Conservation (phyloP, 768 basidiomycete species). For the Mycena pura region DNA sequence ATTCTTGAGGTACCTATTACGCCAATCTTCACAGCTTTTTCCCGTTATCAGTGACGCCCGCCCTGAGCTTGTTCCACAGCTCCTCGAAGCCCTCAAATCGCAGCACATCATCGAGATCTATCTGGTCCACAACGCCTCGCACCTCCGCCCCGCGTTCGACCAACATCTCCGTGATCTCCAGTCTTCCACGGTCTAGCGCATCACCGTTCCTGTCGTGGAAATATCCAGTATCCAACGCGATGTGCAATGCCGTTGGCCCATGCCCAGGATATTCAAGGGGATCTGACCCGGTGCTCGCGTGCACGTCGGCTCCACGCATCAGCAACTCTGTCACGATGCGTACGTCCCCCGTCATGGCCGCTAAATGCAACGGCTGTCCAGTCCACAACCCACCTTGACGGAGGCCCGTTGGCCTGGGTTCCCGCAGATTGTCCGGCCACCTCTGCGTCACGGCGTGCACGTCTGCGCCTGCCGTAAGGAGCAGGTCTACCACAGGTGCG, state of each 20-base stretch:
- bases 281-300: not conserved
- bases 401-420: not conserved
- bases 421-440: not conserved
- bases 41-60: constrained; percentile 6
- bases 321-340: not conserved
- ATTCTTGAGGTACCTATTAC: not conserved
- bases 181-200: not conserved
- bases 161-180: constrained; percentile 6
- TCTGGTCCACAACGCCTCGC: not conserved
- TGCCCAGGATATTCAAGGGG: not conserved
- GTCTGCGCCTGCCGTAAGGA: not conserved
- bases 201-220: not conserved
- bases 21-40: too few species aligned
- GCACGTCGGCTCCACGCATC: constrained; percentile 10
- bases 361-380: constrained; percentile 13
- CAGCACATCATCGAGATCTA: constrained; percentile 5
- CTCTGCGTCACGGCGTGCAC: not conserved
- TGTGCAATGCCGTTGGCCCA: constrained; percentile 17
- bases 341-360: constrained; percentile 7
- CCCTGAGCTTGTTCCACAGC: constrained; percentile 17
- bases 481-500: not conserved
- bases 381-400: not conserved
- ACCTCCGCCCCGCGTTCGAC: constrained; percentile 2
- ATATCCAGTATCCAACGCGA: constrained; percentile 9
- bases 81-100: constrained; percentile 17